Base-by-base conservation (phyloP, 2,329 filamentous ascomycete genomes). In the Fusarium tjaetaba region DNA sequence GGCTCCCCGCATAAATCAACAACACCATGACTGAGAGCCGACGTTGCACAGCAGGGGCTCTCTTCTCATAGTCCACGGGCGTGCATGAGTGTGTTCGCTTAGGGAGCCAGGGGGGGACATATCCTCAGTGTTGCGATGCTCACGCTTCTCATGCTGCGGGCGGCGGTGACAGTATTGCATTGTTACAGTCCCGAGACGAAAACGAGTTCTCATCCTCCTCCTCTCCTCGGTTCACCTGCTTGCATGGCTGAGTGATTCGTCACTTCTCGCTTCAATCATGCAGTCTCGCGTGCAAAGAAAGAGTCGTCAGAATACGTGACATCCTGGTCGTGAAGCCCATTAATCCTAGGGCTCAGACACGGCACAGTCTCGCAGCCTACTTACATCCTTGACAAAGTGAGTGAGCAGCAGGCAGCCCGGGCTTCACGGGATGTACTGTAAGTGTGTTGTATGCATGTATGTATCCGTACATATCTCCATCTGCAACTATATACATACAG, bases 11-110 rank as follows among this genome's bases (percentile, higher is more conserved):
- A 74, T 52, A 68, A 65, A 53, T 39, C 43, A 68, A 61, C 63
- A 68, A 68, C 45, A 60, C 24, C 55, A 64, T 53, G 59, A 53
- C 28, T 64, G 59, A 66, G 58, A 63, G 52, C 67, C 69, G 61
- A 71, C 60, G 65, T 74, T 71, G 70, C 67, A 77, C 72, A 70
- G 51, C 65, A 74, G 65, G 65, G 75, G 74, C 38, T 70, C 45
- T 53, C 64, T 42, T 34, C 41, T 67, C 62, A 60, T n/a, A 51
- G 55, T 48, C 30, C 13, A 48, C 49, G 45, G 68, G 46, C 61
- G 60, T 56, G 60, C 59, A 65, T 72, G 65, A 68, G 52, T 30
- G 45, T 62, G 51, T 65, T 71, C 51, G 49, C 61, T 43, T 57
- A 61, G 57, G 20, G 62, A 49, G 48, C 59, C 56, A 52, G 58